A percentile compares a stretch with the other conserved stretches of the same genome.
These are phyloP conservation scores for Boletales sp. DNA, from an alignment of 768 basidiomycete genomes.

Conservation along the genomic window DNA sequence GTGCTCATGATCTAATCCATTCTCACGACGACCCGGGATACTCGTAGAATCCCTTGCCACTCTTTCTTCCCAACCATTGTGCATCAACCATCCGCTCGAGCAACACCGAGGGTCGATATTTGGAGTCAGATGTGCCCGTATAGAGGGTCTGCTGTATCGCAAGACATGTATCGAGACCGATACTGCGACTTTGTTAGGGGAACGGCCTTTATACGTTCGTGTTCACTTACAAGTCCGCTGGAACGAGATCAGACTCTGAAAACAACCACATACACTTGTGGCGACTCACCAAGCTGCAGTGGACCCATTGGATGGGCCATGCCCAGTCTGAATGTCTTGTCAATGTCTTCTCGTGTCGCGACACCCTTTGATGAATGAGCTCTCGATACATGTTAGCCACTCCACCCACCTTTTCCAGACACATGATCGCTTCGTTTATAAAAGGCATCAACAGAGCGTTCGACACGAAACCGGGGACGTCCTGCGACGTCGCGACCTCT, in stretches of 20 bases:
- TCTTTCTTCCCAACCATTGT: slow-evolving; percentile 90
- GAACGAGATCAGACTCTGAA: slow-evolving; percentile 4
- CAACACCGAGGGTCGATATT: slow-evolving; percentile 88
- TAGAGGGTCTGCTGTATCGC: slow-evolving; percentile 90
- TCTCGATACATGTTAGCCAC: neutral
- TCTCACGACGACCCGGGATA: slow-evolving; percentile 42
- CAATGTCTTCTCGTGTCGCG: slow-evolving; percentile 93
- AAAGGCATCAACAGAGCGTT: slow-evolving; percentile 96
- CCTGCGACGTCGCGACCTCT: slow-evolving; percentile 90
- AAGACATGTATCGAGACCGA: slow-evolving; percentile 96
- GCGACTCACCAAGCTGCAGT: slow-evolving; percentile 65
- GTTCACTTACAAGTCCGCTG: slow-evolving; percentile 31
- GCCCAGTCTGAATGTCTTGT: slow-evolving; percentile 88
- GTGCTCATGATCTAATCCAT: slow-evolving; percentile 4
- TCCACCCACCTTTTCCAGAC: slow-evolving; percentile 71
- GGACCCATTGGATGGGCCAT: slow-evolving; percentile 98
- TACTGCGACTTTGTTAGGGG: slow-evolving; percentile 43
- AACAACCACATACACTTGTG: neutral
- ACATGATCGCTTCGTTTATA: slow-evolving; percentile 96
- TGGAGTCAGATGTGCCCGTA: slow-evolving; percentile 86
- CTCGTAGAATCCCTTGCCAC: slow-evolving; percentile 93
- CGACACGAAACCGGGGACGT: slow-evolving; percentile 94
- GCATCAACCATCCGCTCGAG: slow-evolving; percentile 97
- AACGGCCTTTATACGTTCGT: neutral
- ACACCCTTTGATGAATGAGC: slow-evolving; percentile 52